Conservation (phyloP, 352 stramenopile species). For the Phytophthora agathidicida region DNA sequence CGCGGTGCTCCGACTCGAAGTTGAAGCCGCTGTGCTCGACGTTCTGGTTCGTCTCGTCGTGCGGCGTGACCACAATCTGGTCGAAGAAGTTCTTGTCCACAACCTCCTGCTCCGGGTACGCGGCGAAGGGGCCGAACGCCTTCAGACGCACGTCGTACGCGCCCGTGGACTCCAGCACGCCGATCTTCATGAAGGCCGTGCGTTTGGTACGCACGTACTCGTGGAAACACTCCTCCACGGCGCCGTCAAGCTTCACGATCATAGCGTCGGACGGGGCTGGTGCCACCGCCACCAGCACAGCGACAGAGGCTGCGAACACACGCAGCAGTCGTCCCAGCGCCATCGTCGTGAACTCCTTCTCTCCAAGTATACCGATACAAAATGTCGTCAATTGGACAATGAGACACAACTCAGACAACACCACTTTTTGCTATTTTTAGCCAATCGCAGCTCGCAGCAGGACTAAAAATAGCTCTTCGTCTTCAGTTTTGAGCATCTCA, state of each 20-base stretch:
- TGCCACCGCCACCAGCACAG: slow-evolving; percentile 32
- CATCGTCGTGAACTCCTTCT: slow-evolving; percentile 34
- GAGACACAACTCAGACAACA: slow-evolving; percentile 5
- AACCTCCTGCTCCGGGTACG: slow-evolving; percentile 52
- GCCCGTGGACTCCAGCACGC: slow-evolving; percentile 73
- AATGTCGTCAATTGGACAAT: slow-evolving; percentile 34
- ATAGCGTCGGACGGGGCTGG: slow-evolving; percentile 43
- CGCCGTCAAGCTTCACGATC: slow-evolving; percentile 60
- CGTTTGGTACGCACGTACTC: slow-evolving; percentile 88
- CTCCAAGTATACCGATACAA: too few relatives aligned
- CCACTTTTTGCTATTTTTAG: slow-evolving; percentile 12
- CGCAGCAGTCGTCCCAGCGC: slow-evolving; percentile 26
- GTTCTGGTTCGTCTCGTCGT: slow-evolving; percentile 70
- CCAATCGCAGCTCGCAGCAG: slow-evolving; percentile 14
- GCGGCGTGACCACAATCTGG: slow-evolving; percentile 66
- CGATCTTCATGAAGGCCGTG: slow-evolving; percentile 84
- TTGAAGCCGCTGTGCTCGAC: slow-evolving; percentile 89
- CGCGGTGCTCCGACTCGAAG: slow-evolving; percentile 84
- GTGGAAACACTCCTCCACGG: slow-evolving; percentile 77
- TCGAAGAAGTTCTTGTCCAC: slow-evolving; percentile 79
- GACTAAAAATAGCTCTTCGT: slow-evolving; percentile 29
- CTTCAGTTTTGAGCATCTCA: background rate
- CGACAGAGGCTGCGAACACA: slow-evolving; percentile 22
- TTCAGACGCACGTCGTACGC: slow-evolving; percentile 80
- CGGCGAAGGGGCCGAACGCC: slow-evolving; percentile 70